Conservation (phyloP, 345 rosid species). For the Gossypium rotundifolium region DNA sequence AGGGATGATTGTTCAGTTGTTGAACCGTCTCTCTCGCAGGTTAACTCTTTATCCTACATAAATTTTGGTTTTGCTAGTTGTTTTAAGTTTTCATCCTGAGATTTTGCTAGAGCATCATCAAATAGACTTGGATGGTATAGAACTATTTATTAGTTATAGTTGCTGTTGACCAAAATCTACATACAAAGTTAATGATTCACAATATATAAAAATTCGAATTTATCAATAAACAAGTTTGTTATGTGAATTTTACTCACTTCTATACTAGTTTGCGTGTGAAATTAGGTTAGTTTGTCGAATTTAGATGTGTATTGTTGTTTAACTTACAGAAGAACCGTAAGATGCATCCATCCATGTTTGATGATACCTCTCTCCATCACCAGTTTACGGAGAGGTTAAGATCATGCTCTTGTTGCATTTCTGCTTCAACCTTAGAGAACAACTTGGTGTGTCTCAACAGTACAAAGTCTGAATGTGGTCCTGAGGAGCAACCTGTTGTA, state of each 20-base stretch:
- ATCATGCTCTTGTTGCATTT: slow-evolving; percentile 28
- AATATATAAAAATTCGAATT: background rate
- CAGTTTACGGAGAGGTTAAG: slow-evolving; percentile 33
- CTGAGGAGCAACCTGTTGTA: slow-evolving; percentile 6
- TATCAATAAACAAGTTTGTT: background rate
- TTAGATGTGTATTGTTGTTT: slow-evolving; percentile 5
- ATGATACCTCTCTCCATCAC: slow-evolving; percentile 19
- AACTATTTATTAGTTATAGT: background rate
- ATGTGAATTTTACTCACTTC: background rate
- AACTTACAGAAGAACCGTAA: slow-evolving; percentile 48
- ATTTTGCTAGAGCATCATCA: background rate
- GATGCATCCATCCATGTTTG: slow-evolving; percentile 56
- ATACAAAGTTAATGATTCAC: background rate
- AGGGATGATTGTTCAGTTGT: slow-evolving; percentile 14
- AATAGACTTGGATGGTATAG: background rate
- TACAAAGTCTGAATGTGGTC: background rate
- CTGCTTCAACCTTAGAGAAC: slow-evolving; percentile 23
- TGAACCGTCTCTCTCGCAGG: slow-evolving; percentile 20
- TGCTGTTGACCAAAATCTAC: background rate
- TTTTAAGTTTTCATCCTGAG: background rate
- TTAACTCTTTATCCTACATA: slow-evolving; percentile 5
- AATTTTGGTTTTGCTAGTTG: background rate
- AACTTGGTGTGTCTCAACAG: slow-evolving; percentile 17
- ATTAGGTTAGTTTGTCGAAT: slow-evolving; percentile 7
- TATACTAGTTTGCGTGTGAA: background rate